phyloP scores from a whole-genome alignment of 164 flowering plant species.

The Sedum album region DNA sequence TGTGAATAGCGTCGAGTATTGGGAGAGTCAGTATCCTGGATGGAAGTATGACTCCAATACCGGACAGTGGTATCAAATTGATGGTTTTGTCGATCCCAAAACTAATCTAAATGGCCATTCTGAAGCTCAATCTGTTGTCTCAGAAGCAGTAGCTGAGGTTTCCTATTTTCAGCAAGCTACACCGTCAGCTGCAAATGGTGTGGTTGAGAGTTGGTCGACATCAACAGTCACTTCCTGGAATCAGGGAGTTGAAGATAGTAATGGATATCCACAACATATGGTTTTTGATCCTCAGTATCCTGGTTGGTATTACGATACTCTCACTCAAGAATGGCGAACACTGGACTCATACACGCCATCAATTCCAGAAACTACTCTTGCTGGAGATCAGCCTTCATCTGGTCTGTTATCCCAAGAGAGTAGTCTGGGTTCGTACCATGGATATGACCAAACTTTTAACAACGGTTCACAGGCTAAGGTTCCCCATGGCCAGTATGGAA shows the following conservation, averaged over 20 bases:
- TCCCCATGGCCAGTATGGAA: too few relatives aligned
- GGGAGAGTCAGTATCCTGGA: too few relatives aligned
- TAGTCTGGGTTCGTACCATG: conserved; percentile 18
- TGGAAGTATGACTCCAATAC: too few relatives aligned
- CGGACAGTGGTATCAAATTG: too few relatives aligned
- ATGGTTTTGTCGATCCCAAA: conserved; percentile 22
- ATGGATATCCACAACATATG: too few relatives aligned
- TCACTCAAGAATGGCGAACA: neutral
- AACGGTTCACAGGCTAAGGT: conserved; percentile 22
- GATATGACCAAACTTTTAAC: conserved; percentile 23
- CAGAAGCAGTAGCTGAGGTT: too few relatives aligned
- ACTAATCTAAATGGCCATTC: conserved; percentile 18
- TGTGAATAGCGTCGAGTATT: too few relatives aligned
- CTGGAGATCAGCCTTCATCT: conserved; percentile 8
- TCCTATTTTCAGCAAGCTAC: conserved; percentile 58
- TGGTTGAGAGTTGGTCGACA: conserved; percentile 29
- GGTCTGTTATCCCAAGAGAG: too few relatives aligned
- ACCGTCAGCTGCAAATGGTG: conserved; percentile 41
- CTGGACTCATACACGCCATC: neutral
- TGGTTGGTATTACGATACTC: too few relatives aligned
- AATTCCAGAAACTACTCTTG: neutral
- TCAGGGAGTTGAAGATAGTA: too few relatives aligned
- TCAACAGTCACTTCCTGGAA: conserved; percentile 36
- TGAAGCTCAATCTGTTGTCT: conserved; percentile 17
- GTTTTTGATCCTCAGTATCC: too few relatives aligned